Conservation (phyloP, 2,329 filamentous ascomycete genomes). For the Aureobasidium sp. region DNA sequence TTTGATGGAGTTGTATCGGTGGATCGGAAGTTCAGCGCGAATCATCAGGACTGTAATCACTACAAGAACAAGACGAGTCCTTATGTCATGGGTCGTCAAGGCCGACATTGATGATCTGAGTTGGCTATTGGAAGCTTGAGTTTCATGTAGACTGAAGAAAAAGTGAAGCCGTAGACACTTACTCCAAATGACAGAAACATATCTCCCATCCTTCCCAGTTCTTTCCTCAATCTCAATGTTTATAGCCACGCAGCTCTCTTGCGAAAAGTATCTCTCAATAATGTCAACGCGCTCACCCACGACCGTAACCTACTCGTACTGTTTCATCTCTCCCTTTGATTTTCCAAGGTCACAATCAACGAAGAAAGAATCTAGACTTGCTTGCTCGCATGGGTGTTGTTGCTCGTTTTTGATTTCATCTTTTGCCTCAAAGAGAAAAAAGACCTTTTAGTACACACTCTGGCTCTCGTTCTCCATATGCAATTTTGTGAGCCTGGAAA, state of each 20-base stretch:
- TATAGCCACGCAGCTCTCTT: constrained; percentile 34
- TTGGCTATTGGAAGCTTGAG: too few species aligned
- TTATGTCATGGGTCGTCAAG: too few species aligned
- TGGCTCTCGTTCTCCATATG: constrained; percentile 7
- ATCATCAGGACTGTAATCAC: too few species aligned
- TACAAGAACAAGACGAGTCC: too few species aligned
- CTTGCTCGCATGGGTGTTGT: background rate
- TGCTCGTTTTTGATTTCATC: background rate
- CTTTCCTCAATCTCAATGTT: background rate
- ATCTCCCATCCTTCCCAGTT: background rate
- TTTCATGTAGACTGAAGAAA: background rate
- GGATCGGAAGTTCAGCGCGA: background rate
- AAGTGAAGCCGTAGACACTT: background rate
- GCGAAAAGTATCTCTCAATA: constrained; percentile 94
- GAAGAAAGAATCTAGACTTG: background rate
- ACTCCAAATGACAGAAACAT: background rate
- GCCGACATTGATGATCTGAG: too few species aligned
- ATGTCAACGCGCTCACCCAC: constrained; percentile 84
- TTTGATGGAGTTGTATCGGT: background rate
- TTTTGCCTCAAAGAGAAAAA: background rate
- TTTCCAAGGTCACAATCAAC: constrained; percentile 46
- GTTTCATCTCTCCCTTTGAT: constrained; percentile 67
- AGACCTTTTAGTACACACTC: background rate
- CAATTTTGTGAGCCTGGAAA: constrained; percentile 9
- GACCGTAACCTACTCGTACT: constrained; percentile 67